A percentile compares a stretch with the other conserved stretches of the same genome.
Evolutionary conservation across 2,329 filamentous ascomycete species (phyloP).

Genomic region (Nemania diffusa): DNA sequence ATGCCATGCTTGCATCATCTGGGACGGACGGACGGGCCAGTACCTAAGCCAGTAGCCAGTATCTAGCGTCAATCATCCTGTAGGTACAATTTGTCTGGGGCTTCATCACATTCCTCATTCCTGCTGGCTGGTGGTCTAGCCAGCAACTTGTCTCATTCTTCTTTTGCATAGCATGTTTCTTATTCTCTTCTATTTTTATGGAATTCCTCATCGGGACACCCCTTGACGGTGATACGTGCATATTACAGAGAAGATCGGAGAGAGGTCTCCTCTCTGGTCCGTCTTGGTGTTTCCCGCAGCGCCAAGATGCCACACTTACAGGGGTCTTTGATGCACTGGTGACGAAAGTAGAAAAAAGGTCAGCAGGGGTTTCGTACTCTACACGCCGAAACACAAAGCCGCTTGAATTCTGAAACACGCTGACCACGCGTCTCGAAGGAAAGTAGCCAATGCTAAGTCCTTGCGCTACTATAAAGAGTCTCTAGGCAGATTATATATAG

Average conservation of each 20-base stretch:
- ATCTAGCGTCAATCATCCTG: neutral
- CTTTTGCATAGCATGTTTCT: neutral
- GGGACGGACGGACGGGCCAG: too few relatives aligned
- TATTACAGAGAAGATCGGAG: neutral
- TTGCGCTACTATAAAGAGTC: neutral
- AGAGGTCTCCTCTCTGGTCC: neutral
- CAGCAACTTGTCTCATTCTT: neutral
- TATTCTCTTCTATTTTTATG: neutral
- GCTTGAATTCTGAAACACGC: constrained; percentile 31
- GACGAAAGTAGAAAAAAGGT: constrained; percentile 27
- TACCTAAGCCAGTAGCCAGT: neutral
- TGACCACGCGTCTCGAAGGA: constrained; percentile 7
- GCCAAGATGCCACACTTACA: constrained; percentile 27
- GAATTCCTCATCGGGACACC: neutral
- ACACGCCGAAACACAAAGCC: constrained; percentile 22
- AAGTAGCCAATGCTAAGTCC: neutral
- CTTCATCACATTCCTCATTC: neutral
- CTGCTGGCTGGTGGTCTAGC: neutral
- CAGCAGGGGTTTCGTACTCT: constrained; percentile 16
- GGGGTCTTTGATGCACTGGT: constrained; percentile 19
- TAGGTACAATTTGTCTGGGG: neutral
- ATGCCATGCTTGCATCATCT: constrained; percentile 6
- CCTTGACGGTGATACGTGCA: neutral
- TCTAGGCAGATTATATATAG: neutral
- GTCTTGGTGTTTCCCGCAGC: constrained; percentile 6